Evolutionary conservation across 805 yeast genomes (phyloP), one percentile per base, ranked within the genome.

Genomic region (Ogataea chonburiensis): DNA sequence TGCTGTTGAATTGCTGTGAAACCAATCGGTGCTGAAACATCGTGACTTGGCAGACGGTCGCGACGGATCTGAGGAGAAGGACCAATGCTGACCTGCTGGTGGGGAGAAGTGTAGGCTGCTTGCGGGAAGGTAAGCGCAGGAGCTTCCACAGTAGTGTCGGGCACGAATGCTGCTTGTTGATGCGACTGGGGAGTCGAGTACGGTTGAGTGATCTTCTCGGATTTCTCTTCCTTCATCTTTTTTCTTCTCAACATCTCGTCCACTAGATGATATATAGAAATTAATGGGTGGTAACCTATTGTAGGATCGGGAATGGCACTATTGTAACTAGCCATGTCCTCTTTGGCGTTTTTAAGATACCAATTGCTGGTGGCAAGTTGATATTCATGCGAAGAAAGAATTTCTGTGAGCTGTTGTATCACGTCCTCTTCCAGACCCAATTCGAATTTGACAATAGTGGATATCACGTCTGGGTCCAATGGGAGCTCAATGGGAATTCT

Each of bases 211-310:
- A 35, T 29, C 31, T 32, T 26, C 49, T 42, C 66, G 34, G 59
- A 50, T 3, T 70, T 66, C 45, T 68, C 73, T 34, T 71, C 77
- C 60, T 81, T 79, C 5, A 79, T 77, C 47, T 63, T 66, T 62
- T 80, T 81, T 38, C 96, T 73, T 53, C 74, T 78, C 45, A 72
- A 56, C 82, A 86, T 85, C 63, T 93, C 98, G 35, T 77, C 81
- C 12, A 88, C 95, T 46, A 93, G 70, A 54, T 77, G 82, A 58
- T 93, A 93, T 24, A 91, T 81, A 5, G 96, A 86, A 9, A 91
- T 64, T 45, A 89, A 68, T 0, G 98, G 98, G 61, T 89, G 95
- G 59, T 75, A 89, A 1, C 89, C 91, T 36, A 74, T 70, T 1
- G 95, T 85, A 11, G 98, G 97, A 60, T 87, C 93, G 2, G 77